Evolutionary conservation across 108 stramenopile species (phyloP), one percentile per base, ranked within the genome.

Genomic region (Skeletonema menzelii): DNA sequence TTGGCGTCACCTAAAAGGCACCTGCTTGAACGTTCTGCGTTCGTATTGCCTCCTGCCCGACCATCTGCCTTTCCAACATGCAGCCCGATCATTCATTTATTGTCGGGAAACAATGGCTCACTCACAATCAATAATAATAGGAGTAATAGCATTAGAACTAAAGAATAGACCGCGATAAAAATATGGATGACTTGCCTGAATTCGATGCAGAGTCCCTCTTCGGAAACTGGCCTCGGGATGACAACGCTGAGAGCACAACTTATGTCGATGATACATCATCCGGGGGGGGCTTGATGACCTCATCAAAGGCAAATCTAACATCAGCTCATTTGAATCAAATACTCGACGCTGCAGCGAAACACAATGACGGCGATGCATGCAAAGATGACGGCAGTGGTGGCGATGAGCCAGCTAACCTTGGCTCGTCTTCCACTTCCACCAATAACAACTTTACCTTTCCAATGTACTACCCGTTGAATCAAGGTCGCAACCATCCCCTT

Each of bases 401-500:
- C n/a, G 49, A 8, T 17, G 49, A 53, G 49, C 4, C 49, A 53
- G 8, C 49, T 2, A 53, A 22, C 20, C 22, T 53, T 53, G 20
- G 49, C 22, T 53, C 49, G 2, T 53, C 49, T 10, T 53, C 22
- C 4, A 22, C 49, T n/a, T 22, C 22, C 22, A 22, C 2, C 49
- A 53, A 53, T 8, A 53, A 53, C 8, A 53, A 53, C 49, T 63
- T 63, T 42, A 38, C 62, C 11, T 35, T 38, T 35, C 62, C 62
- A 20, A 34, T 37, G 37, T 20, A 34, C 7, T 63, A 63, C 24
- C 62, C 27, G 26, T 5, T 40, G 19, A 63, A 63, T 24, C 62
- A 63, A n/a, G 28, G 59, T 24, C 31, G 27, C 28, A 65, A 26
- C 32, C 74, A 76, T 64, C 75, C 75, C 1, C 53, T 70, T 17